These are phyloP conservation scores for Diospyros lotus DNA, from an alignment of 148 eudicot genomes.

Conservation along the genomic window DNA sequence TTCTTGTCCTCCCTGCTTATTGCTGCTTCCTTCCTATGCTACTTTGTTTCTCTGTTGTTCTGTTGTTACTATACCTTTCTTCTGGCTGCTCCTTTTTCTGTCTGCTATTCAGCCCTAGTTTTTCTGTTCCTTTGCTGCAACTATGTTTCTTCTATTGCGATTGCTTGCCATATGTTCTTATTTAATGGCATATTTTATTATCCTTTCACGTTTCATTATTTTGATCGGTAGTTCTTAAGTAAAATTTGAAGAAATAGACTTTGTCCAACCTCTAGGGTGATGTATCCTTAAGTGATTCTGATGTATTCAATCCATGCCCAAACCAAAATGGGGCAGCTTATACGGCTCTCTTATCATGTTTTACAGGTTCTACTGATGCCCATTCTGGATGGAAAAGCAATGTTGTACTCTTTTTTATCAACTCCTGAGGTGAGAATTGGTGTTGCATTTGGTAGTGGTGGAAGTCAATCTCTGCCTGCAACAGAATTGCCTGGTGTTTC, in stretches of 20 bases:
- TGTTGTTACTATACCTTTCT: too few species aligned
- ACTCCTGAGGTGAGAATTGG: conserved; percentile 87
- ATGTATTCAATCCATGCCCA: conserved; percentile 1
- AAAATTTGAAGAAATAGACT: not conserved
- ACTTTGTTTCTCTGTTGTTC: too few species aligned
- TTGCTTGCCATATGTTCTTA: too few species aligned
- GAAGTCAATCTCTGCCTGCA: conserved; percentile 88
- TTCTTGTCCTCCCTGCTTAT: too few species aligned
- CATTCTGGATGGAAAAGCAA: conserved; percentile 76
- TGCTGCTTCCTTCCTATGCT: too few species aligned
- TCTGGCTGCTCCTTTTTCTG: too few species aligned
- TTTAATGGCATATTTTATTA: not conserved
- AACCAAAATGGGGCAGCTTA: not conserved
- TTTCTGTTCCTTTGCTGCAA: too few species aligned
- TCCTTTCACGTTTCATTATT: not conserved
- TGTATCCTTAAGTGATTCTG: conserved; percentile 3
- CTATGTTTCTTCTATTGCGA: too few species aligned
- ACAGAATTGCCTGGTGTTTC: conserved; percentile 90
- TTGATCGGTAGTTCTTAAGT: not conserved
- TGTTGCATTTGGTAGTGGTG: conserved; percentile 89
- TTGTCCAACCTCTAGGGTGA: not conserved
- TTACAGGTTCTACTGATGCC: conserved; percentile 85
- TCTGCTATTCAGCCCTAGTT: too few species aligned
- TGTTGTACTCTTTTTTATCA: conserved; percentile 76
- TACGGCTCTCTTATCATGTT: not conserved